A percentile compares a stretch with the other conserved stretches of the same genome.
Conservation (phyloP, 2,329 filamentous ascomycete genomes). For the Neofusicoccum kwambonambiense region DNA sequence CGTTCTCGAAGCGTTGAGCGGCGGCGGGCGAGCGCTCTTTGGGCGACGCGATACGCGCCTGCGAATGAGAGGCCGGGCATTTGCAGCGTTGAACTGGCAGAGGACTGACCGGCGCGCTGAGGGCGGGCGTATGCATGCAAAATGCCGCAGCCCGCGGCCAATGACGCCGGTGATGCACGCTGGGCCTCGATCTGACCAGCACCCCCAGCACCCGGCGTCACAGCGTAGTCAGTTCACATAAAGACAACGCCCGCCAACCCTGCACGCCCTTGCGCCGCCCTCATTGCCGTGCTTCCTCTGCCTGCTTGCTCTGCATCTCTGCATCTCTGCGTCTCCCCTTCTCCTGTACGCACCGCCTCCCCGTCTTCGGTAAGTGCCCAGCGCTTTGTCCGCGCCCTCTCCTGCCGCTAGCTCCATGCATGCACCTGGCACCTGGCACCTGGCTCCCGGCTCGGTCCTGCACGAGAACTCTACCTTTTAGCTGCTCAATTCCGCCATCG, state of each 20-base stretch:
- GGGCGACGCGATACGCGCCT: constrained; percentile 2
- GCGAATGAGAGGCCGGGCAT: constrained; percentile 5
- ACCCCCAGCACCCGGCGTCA: constrained; percentile 12
- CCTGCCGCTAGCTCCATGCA: constrained; percentile 4
- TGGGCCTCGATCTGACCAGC: constrained; percentile 13
- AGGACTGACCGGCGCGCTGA: constrained; percentile 12
- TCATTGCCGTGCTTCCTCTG: neutral
- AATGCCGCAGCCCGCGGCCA: constrained; percentile 6
- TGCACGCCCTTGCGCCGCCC: neutral
- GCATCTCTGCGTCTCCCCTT: neutral
- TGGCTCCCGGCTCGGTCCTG: neutral
- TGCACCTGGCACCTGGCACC: neutral
- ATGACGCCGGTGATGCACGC: constrained; percentile 4
- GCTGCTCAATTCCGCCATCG: neutral
- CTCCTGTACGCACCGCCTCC: neutral
- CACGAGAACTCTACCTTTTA: neutral
- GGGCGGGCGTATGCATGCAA: constrained; percentile 13
- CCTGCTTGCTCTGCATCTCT: neutral
- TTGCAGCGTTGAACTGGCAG: neutral
- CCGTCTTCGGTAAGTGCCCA: constrained; percentile 11
- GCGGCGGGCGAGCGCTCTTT: neutral
- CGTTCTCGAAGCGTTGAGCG: constrained; percentile 14
- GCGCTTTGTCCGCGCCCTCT: constrained; percentile 9
- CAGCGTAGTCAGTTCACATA: constrained; percentile 1
- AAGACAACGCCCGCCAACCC: constrained; percentile 14